Percentiles rank a stretch among this genome's conserved stretches.
Evolutionary conservation across 768 basidiomycete species (phyloP).

Genomic region (Tylopilus plumbeoviolaceoides): DNA sequence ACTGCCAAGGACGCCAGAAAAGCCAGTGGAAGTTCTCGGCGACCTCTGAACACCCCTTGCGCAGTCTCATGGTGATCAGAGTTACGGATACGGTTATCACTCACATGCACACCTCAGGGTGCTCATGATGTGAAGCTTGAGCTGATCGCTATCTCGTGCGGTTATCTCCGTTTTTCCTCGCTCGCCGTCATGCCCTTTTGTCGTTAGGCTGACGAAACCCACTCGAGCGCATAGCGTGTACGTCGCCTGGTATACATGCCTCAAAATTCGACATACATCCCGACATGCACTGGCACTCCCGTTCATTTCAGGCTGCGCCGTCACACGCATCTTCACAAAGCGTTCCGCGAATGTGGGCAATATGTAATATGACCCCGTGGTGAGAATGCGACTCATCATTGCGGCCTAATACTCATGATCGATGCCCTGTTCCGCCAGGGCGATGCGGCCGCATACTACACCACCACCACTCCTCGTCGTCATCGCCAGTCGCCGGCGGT

Average conservation of each 20-base stretch:
- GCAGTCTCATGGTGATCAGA: conserved; percentile 6
- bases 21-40: neutral
- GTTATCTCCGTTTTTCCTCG: conserved; percentile 9
- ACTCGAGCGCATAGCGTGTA: conserved; percentile 19
- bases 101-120: neutral
- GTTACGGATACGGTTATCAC: conserved; percentile 2
- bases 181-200: conserved; percentile 16
- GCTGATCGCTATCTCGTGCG: conserved; percentile 4
- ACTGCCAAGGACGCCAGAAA: conserved; percentile 3
- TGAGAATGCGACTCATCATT: conserved; percentile 18
- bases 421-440: conserved; percentile 19
- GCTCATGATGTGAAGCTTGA: conserved; percentile 2
- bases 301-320: conserved; percentile 19
- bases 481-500: conserved; percentile 24
- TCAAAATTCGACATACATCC: conserved; percentile 10
- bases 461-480: conserved; percentile 18
- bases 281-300: conserved; percentile 17
- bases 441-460: conserved; percentile 22
- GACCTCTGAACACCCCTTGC: neutral
- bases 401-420: conserved; percentile 17
- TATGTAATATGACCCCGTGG: conserved; percentile 29
- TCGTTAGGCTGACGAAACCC: conserved; percentile 14
- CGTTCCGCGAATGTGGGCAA: conserved; percentile 21
- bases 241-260: conserved; percentile 23
- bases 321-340: conserved; percentile 18